These are phyloP conservation scores for Neltuma alba DNA, from an alignment of 306 rosid genomes.

Conservation along the genomic window DNA sequence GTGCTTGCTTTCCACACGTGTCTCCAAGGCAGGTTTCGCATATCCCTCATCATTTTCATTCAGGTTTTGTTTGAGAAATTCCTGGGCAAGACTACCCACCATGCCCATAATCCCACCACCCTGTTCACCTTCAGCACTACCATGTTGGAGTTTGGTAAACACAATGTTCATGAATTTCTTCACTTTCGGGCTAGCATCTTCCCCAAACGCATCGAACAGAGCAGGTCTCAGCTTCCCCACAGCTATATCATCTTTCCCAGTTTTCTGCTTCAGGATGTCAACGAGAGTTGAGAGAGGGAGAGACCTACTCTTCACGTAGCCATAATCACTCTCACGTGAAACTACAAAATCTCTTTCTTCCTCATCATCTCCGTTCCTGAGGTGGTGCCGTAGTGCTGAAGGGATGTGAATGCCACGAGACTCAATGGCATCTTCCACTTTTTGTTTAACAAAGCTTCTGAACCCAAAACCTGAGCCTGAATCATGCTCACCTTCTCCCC, in stretches of 20 bases:
- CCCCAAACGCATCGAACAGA: slow-evolving; percentile 87
- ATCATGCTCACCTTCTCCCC: slow-evolving; percentile 21
- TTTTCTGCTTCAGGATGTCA: slow-evolving; percentile 89
- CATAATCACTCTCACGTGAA: slow-evolving; percentile 44
- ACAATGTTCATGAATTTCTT: slow-evolving; percentile 95
- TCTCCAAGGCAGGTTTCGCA: slow-evolving; percentile 71
- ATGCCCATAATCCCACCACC: slow-evolving; percentile 66
- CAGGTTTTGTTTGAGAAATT: slow-evolving; percentile 77
- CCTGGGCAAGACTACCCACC: slow-evolving; percentile 89
- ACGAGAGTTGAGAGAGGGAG: slow-evolving; percentile 82
- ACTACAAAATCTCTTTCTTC: slow-evolving; percentile 53
- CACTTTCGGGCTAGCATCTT: slow-evolving; percentile 97
- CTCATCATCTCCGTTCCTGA: slow-evolving; percentile 39
- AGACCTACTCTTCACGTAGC: slow-evolving; percentile 61
- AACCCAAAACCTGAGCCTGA: slow-evolving; percentile 60
- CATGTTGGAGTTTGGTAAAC: slow-evolving; percentile 57
- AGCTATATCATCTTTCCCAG: slow-evolving; percentile 87
- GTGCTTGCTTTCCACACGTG: slow-evolving; percentile 62
- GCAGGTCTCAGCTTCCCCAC: slow-evolving; percentile 90
- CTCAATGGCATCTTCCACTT: slow-evolving; percentile 56
- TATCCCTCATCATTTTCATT: slow-evolving; percentile 74
- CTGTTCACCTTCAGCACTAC: slow-evolving; percentile 41
- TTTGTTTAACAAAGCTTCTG: slow-evolving; percentile 58
- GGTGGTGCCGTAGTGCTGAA: slow-evolving; percentile 35
- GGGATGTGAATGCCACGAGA: slow-evolving; percentile 85